These are phyloP conservation scores for Collybia sordida DNA, from an alignment of 768 basidiomycete species.

Conservation along the genomic window DNA sequence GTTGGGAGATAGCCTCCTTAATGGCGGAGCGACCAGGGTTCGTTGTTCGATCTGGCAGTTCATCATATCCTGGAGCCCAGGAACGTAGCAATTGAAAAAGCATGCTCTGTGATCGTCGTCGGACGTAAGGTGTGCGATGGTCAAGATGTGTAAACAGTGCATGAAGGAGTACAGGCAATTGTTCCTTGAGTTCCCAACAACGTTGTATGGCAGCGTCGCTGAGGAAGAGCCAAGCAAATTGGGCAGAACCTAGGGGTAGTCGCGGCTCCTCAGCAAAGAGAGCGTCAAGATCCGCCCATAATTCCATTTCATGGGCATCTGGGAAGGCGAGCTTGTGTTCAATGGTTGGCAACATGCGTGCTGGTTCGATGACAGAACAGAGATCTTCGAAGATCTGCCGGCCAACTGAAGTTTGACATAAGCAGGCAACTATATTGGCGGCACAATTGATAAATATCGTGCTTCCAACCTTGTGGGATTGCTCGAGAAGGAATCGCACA, in stretches of 20 bases:
- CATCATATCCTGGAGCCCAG: constrained; percentile 78
- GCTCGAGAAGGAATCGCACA: constrained; percentile 81
- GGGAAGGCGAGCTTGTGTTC: constrained; percentile 70
- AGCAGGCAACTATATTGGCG: constrained; percentile 77
- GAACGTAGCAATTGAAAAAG: constrained; percentile 83
- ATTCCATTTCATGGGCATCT: constrained; percentile 63
- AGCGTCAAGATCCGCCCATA: constrained; percentile 80
- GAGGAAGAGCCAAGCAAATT: constrained; percentile 86
- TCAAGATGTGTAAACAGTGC: constrained; percentile 82
- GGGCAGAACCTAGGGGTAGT: constrained; percentile 74
- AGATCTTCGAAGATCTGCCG: constrained; percentile 77
- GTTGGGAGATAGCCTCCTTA: constrained; percentile 46
- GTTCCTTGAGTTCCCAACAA: constrained; percentile 69
- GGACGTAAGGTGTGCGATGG: constrained; percentile 68
- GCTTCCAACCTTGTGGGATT: constrained; percentile 82
- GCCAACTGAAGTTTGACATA: constrained; percentile 76
- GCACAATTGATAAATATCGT: constrained; percentile 77
- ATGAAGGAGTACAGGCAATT: constrained; percentile 76
- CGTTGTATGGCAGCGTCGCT: constrained; percentile 74
- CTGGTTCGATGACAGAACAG: constrained; percentile 82
- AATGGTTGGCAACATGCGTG: constrained; percentile 76
- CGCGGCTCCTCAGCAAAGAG: constrained; percentile 73
- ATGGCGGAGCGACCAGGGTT: constrained; percentile 47
- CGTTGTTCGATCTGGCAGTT: constrained; percentile 58
- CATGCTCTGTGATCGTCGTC: constrained; percentile 71